phyloP scores from a whole-genome alignment of 2,329 filamentous ascomycete genomes.

The Phialophora macrospora region DNA sequence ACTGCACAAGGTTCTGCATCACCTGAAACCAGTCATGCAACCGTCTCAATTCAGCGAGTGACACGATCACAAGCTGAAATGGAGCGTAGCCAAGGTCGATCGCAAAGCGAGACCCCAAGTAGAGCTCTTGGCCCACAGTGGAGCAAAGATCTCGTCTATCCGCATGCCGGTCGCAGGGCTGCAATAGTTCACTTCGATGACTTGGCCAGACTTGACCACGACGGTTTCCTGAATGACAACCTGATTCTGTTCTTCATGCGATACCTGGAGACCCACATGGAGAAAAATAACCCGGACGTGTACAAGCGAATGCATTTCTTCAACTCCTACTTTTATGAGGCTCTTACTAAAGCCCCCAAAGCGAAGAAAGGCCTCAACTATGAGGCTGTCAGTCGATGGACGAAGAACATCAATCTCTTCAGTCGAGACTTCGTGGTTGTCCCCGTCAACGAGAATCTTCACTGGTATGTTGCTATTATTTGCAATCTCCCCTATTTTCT shows the following conservation, averaged over 20 bases:
- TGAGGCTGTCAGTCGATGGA: constrained; percentile 84
- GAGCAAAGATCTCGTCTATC: constrained; percentile 51
- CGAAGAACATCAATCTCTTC: constrained; percentile 81
- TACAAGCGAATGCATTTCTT: constrained; percentile 78
- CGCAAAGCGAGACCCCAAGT: constrained; percentile 15
- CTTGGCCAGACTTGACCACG: constrained; percentile 76
- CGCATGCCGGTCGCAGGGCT: constrained; percentile 52
- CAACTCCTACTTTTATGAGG: constrained; percentile 85
- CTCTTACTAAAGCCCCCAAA: constrained; percentile 65
- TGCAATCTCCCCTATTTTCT: constrained; percentile 68
- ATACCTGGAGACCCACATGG: constrained; percentile 68
- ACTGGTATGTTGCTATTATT: constrained; percentile 96
- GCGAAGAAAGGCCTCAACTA: constrained; percentile 73
- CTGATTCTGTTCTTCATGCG: constrained; percentile 86
- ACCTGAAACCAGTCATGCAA: background rate
- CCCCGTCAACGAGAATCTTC: constrained; percentile 82
- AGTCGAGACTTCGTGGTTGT: constrained; percentile 86
- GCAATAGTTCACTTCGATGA: constrained; percentile 53
- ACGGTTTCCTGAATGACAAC: constrained; percentile 89
- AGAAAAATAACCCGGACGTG: constrained; percentile 60
- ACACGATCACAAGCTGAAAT: constrained; percentile 18
- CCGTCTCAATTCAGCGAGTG: background rate
- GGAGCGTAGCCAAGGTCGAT: background rate
- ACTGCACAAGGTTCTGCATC: background rate
- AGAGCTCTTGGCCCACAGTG: constrained; percentile 38